Evolutionary conservation across 1,284 basidiomycete species (phyloP), one percentile per base, ranked within the genome.

Genomic region (Cystobasidium pallidum): DNA sequence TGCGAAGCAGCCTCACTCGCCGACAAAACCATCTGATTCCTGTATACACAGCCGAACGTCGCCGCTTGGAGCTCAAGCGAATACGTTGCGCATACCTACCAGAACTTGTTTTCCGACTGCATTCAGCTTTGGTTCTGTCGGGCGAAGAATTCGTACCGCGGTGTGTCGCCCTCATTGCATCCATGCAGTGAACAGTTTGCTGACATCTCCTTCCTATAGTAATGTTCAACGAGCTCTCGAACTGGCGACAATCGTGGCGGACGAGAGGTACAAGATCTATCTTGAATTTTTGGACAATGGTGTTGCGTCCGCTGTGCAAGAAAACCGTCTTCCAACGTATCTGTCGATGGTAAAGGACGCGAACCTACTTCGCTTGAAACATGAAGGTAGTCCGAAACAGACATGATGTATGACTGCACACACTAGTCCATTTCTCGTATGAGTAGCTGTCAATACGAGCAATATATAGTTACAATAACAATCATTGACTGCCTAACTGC

Each of bases 81-180:
- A 91, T 97, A 71, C 87, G 94, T 36, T 89, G 92, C 77, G 88
- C 94, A 43, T 95, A 91, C 81, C 84, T 98, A 21, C 95, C 94
- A 0, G 93, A 97, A 79, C 85, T 98, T 45, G 87, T 98, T 75
- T 84, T 97, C 73, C 88, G 91, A 24, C 82, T 98, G 19, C 94
- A 98, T 79, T 83, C 85, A 36, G 83, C 89, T 70, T 83, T 98
- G 15, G 86, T 88, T 74, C 83, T 85, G 43, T 91, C 92, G 6
- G 83, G 88, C 21, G 59, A 57, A 36, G 80, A 83, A 6, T 82
- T 86, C 17, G 83, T 94, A 52, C 87, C 89, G 13, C 83, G 85
- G 90, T 94, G 77, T 71, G 89, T 84, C 26, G 51, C 39, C n/a
- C 36, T 39, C 36, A 39, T 39, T 39, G 36, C 36, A 39, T 39